Percentiles rank a stretch among this genome's conserved stretches.
These are phyloP conservation scores for Fraxinus xanthoxyloides DNA, from an alignment of 305 asterid genomes.

Conservation along the genomic window DNA sequence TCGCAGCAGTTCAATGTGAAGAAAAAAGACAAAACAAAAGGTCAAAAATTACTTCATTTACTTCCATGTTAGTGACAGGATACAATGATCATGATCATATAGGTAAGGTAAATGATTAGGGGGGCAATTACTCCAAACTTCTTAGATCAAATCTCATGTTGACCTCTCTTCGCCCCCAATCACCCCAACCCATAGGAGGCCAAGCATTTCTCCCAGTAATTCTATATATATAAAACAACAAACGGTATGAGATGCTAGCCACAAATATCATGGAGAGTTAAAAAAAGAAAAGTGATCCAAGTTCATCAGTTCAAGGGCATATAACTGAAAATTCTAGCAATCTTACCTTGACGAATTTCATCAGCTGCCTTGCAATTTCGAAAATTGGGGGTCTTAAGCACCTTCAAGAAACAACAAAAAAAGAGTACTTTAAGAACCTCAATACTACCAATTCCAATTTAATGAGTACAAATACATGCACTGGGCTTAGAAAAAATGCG, in stretches of 20 bases:
- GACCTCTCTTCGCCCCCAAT: not conserved
- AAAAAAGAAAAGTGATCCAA: not conserved
- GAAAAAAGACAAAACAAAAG: not conserved
- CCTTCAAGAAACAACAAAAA: slow-evolving; percentile 46
- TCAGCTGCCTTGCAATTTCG: slow-evolving; percentile 77
- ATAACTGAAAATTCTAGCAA: not conserved
- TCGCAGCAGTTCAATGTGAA: not conserved
- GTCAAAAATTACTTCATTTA: too few relatives aligned
- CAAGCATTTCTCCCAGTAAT: not conserved
- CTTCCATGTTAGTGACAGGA: not conserved
- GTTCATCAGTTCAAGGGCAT: not conserved
- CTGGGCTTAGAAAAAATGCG: not conserved
- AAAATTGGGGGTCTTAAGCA: slow-evolving; percentile 83
- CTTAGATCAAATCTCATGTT: not conserved
- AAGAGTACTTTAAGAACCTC: slow-evolving; percentile 2
- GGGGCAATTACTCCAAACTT: not conserved
- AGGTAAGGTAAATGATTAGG: not conserved
- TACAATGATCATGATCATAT: not conserved
- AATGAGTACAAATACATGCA: not conserved
- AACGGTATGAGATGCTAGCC: not conserved
- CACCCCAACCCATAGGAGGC: not conserved
- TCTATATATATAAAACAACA: not conserved
- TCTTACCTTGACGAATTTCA: slow-evolving; percentile 62
- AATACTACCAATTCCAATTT: not conserved
- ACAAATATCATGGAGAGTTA: not conserved